phyloP scores from a whole-genome alignment of 129 eudicot genomes.

The Solidago caesia region DNA sequence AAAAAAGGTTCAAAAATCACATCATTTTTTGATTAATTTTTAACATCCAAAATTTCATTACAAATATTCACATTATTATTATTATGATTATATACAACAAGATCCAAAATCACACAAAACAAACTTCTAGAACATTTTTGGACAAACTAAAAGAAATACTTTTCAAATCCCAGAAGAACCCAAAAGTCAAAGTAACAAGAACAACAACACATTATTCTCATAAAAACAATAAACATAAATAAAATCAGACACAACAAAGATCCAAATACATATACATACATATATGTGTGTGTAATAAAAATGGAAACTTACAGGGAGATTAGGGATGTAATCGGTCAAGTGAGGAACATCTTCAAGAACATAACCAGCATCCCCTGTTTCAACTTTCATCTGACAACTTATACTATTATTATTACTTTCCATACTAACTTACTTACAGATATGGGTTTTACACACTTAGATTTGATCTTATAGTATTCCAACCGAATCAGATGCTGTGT shows the following conservation, averaged over 20 bases:
- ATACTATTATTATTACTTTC: conserved; percentile 3
- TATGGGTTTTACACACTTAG: conserved; percentile 4
- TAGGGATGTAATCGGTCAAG: conserved; percentile 68
- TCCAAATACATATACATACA: not conserved
- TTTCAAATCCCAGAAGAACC: not conserved
- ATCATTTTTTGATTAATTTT: not conserved
- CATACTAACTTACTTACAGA: not conserved
- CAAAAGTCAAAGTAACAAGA: conserved; percentile 28
- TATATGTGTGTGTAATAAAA: not conserved
- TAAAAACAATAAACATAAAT: not conserved
- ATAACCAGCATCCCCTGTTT: conserved; percentile 64
- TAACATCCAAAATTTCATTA: conserved; percentile 4
- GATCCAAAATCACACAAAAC: conserved; percentile 22
- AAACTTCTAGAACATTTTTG: conserved; percentile 12
- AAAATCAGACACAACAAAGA: conserved; percentile 2
- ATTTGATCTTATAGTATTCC: conserved; percentile 20
- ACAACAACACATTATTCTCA: conserved; percentile 15
- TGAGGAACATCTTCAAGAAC: conserved; percentile 98
- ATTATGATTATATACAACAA: not conserved
- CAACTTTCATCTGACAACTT: conserved; percentile 59
- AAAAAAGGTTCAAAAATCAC: not conserved
- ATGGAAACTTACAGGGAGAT: conserved; percentile 54
- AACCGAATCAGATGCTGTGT: conserved; percentile 23
- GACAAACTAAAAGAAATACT: not conserved
- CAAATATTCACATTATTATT: conserved; percentile 19